Percentiles rank a stretch among this genome's conserved stretches.
phyloP scores from a whole-genome alignment of 2,329 filamentous ascomycete genomes.

The Monilinia fructigena region DNA sequence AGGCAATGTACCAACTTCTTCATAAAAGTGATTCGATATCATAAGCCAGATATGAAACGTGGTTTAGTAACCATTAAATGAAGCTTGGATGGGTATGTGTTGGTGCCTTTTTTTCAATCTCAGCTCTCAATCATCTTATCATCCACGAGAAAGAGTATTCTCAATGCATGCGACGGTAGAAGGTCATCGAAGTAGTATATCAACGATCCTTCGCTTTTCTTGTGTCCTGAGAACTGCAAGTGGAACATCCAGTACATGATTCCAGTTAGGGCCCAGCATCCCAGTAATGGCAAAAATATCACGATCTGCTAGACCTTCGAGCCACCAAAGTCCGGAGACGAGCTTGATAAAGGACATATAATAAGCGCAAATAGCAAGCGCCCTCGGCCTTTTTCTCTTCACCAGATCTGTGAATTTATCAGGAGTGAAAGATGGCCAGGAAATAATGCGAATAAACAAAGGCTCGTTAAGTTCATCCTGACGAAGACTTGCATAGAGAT shows the following conservation, averaged over 20 bases:
- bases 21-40: background rate
- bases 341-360: conserved; percentile 32
- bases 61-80: background rate
- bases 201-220: conserved; percentile 29
- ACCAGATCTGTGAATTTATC: conserved; percentile 22
- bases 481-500: conserved; percentile 35
- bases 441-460: conserved; percentile 33
- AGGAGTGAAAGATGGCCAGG: conserved; percentile 32
- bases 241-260: conserved; percentile 25
- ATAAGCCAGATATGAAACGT: background rate
- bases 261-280: conserved; percentile 25
- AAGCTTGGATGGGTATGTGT: conserved; percentile 6
- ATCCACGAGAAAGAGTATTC: background rate
- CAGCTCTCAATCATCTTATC: background rate
- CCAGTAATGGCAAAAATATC: conserved; percentile 26
- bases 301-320: conserved; percentile 28
- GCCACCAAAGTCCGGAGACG: conserved; percentile 30
- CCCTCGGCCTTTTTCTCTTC: conserved; percentile 27
- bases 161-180: background rate
- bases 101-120: too few relatives aligned
- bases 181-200: conserved; percentile 29
- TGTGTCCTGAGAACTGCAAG: conserved; percentile 19
- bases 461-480: conserved; percentile 31
- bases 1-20: background rate
- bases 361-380: conserved; percentile 30